phyloP scores from a whole-genome alignment of 257 asterid genomes.

The Lantana camara region DNA sequence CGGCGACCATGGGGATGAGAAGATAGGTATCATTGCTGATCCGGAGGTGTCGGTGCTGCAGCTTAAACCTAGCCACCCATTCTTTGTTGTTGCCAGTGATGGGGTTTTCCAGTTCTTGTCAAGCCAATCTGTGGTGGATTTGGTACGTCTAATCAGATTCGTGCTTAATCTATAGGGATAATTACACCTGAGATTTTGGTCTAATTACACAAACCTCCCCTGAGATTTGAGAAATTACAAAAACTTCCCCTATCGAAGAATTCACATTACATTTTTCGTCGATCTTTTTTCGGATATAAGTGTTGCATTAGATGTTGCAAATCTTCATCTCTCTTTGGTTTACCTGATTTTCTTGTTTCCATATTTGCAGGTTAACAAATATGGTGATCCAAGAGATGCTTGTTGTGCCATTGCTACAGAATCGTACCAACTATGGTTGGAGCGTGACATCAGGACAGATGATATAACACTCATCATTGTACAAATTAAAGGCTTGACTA shows the following conservation, averaged over 20 bases:
- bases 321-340: not conserved
- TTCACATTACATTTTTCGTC: not conserved
- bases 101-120: slow-evolving; percentile 66
- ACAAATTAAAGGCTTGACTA: slow-evolving; percentile 53
- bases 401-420: slow-evolving; percentile 63
- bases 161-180: not conserved
- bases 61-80: slow-evolving; percentile 49
- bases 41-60: slow-evolving; percentile 58
- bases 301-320: not conserved
- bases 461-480: slow-evolving; percentile 72
- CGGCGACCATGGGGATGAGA: slow-evolving; percentile 65
- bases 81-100: slow-evolving; percentile 67
- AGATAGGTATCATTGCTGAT: slow-evolving; percentile 56
- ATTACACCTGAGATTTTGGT: too few relatives aligned
- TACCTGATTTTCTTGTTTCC: not conserved
- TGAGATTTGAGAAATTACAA: not conserved
- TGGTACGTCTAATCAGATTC: slow-evolving; percentile 35
- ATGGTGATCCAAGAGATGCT: slow-evolving; percentile 63
- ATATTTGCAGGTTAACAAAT: slow-evolving; percentile 45
- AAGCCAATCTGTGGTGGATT: slow-evolving; percentile 63
- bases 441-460: slow-evolving; percentile 70
- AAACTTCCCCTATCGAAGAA: too few relatives aligned
- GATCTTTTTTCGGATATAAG: not conserved
- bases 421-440: slow-evolving; percentile 70
- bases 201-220: too few relatives aligned